Conservation (phyloP, 192 early-diverging fungal species). For the Rhizophagus clarus region DNA sequence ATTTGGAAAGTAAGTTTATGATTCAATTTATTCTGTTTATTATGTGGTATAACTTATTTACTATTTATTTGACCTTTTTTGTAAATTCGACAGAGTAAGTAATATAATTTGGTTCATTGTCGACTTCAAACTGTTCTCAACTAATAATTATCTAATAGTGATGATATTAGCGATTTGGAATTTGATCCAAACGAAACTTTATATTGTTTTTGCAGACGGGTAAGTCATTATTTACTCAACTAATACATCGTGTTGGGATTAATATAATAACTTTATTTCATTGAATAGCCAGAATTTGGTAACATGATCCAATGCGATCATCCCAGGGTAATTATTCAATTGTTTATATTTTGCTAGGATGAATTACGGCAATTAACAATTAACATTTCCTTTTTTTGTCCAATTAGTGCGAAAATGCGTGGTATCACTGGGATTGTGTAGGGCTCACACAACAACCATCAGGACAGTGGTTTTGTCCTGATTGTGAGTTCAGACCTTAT, state of each 20-base stretch:
- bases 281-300: slow-evolving; percentile 4
- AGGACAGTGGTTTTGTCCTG: slow-evolving; percentile 17
- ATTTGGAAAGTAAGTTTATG: not conserved
- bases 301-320: slow-evolving; percentile 18
- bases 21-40: not conserved
- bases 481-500: slow-evolving; percentile 22
- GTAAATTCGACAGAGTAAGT: not conserved
- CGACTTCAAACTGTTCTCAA: not conserved
- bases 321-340: not conserved
- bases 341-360: not conserved
- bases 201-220: slow-evolving; percentile 14
- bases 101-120: not conserved
- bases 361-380: not conserved
- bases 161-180: not conserved
- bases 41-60: not conserved
- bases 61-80: not conserved
- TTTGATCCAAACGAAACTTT: slow-evolving; percentile 16
- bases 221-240: not conserved
- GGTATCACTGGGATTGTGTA: slow-evolving; percentile 20
- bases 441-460: slow-evolving; percentile 11
- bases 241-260: not conserved
- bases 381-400: not conserved
- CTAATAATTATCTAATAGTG: not conserved
- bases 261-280: not conserved
- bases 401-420: slow-evolving; percentile 1